Conservation (phyloP, 177 flowering plant genomes). For the Vitis hybrid region DNA sequence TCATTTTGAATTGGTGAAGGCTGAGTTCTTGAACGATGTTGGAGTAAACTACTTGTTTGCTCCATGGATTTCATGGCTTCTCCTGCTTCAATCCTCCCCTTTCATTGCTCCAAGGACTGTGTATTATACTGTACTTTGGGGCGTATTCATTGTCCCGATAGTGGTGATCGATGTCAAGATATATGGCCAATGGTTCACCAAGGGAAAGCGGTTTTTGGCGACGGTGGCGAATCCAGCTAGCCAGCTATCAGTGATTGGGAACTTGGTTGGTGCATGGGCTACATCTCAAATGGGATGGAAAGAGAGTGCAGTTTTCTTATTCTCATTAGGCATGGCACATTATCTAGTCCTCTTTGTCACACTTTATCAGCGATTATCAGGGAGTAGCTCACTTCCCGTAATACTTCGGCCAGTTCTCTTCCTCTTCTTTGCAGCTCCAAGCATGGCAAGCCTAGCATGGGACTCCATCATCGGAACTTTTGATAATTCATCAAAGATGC, state of each 20-base stretch:
- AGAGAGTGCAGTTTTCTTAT: slow-evolving; percentile 43
- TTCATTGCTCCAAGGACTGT: slow-evolving; percentile 9
- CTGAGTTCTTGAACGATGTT: slow-evolving; percentile 40
- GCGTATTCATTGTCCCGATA: slow-evolving; percentile 30
- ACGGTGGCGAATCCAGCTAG: slow-evolving; percentile 49
- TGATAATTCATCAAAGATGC: slow-evolving; percentile 43
- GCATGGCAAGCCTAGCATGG: slow-evolving; percentile 58
- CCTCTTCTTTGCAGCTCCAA: slow-evolving; percentile 50
- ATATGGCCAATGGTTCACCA: slow-evolving; percentile 56
- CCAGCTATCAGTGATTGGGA: slow-evolving; percentile 50
- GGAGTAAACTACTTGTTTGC: slow-evolving; percentile 52
- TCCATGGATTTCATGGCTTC: slow-evolving; percentile 56
- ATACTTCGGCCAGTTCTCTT: slow-evolving; percentile 48
- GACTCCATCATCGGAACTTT: slow-evolving; percentile 39
- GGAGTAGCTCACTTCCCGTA: slow-evolving; percentile 29
- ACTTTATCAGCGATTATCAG: slow-evolving; percentile 45
- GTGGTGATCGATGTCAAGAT: slow-evolving; percentile 42
- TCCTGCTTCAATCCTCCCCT: slow-evolving; percentile 42
- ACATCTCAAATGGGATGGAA: slow-evolving; percentile 54
- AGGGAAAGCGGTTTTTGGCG: slow-evolving; percentile 37
- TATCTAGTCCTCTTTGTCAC: slow-evolving; percentile 62
- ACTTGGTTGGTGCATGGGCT: slow-evolving; percentile 41
- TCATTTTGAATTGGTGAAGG: slow-evolving; percentile 31
- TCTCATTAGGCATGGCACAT: slow-evolving; percentile 47
- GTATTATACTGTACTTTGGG: slow-evolving; percentile 23